phyloP scores from a whole-genome alignment of 345 rosid species.

The Cardamine chenopodiifolia region DNA sequence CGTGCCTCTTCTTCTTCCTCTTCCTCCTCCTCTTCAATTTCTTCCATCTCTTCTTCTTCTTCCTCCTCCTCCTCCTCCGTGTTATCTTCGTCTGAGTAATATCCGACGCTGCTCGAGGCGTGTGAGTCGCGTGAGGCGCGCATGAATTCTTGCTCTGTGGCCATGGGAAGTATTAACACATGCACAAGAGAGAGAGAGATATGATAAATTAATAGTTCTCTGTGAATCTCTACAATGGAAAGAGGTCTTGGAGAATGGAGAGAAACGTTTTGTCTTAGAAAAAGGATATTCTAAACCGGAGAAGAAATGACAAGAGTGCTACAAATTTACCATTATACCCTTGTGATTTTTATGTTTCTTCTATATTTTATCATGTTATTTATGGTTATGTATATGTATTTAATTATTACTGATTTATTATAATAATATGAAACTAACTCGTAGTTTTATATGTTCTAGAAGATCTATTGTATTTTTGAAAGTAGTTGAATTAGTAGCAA shows the following conservation, averaged over 20 bases:
- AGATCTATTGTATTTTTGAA: not conserved
- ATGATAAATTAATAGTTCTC: not conserved
- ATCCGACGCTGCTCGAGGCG: conserved; percentile 39
- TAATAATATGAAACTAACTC: not conserved
- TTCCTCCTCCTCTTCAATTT: not conserved
- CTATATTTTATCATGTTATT: not conserved
- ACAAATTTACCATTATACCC: conserved; percentile 2
- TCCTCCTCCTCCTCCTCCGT: conserved; percentile 35
- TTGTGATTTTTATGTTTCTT: not conserved
- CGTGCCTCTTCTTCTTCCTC: conserved; percentile 38
- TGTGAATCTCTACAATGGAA: conserved; percentile 14
- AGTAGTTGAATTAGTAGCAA: not conserved
- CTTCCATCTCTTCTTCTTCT: conserved; percentile 36
- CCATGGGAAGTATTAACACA: conserved; percentile 40
- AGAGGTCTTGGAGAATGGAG: conserved; percentile 27
- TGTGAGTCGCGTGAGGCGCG: conserved; percentile 41
- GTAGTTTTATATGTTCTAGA: not conserved
- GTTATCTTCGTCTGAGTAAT: conserved; percentile 50
- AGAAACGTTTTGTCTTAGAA: conserved; percentile 18
- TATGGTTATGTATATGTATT: not conserved
- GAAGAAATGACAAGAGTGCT: not conserved
- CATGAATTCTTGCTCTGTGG: conserved; percentile 42
- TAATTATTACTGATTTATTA: not conserved
- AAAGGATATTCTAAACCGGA: conserved; percentile 1
- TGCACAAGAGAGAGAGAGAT: conserved; percentile 34